Percentiles rank a stretch among this genome's conserved stretches.
Evolutionary conservation across 2,329 filamentous ascomycete genomes (phyloP).

Genomic region (Beauveria brongniartii): DNA sequence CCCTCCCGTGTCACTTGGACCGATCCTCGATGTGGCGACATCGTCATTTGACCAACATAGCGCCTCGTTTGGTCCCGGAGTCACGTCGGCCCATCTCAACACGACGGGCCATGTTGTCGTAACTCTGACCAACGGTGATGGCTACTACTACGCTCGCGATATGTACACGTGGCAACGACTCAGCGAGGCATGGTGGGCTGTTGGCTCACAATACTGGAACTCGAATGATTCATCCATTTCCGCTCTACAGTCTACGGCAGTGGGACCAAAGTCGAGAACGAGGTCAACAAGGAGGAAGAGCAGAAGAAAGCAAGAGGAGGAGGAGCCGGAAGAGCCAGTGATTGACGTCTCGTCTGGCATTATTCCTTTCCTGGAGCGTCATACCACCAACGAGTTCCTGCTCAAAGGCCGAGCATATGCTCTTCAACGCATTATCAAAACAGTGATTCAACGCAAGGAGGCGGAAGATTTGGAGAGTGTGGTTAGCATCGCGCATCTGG

Average conservation of each 20-base stretch:
- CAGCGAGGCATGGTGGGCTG: constrained; percentile 97
- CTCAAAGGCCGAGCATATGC: constrained; percentile 88
- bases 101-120: constrained; percentile 78
- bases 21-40: constrained; percentile 79
- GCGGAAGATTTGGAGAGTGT: constrained; percentile 87
- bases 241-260: constrained; percentile 64
- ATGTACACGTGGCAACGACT: constrained; percentile 92
- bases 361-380: constrained; percentile 85
- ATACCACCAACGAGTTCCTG: constrained; percentile 87
- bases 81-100: constrained; percentile 88
- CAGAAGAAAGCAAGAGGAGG: constrained; percentile 26
- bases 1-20: constrained; percentile 80
- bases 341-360: constrained; percentile 75
- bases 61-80: constrained; percentile 68
- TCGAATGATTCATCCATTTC: constrained; percentile 86
- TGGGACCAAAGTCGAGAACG: constrained; percentile 44
- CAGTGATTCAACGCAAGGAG: constrained; percentile 77
- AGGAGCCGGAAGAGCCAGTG: constrained; percentile 31
- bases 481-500: constrained; percentile 87
- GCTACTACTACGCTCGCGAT: constrained; percentile 76
- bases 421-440: constrained; percentile 84
- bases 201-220: constrained; percentile 98
- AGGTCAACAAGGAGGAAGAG: constrained; percentile 18
- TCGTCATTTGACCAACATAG: constrained; percentile 69
- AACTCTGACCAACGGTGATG: constrained; percentile 90